Conservation (phyloP, 768 basidiomycete species). For the Pleurotus sapidus region DNA sequence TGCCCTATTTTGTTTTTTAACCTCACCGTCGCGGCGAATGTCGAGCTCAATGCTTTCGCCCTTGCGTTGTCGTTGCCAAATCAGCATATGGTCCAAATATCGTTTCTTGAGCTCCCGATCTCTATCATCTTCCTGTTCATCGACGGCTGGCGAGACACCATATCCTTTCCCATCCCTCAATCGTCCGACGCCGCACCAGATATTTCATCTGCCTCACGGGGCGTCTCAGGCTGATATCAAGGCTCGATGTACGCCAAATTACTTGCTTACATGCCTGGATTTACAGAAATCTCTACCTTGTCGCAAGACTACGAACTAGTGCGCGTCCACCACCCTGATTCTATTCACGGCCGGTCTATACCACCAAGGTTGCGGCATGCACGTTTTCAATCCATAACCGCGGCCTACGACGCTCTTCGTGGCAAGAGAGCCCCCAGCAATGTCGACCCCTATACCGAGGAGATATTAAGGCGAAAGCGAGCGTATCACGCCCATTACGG, state of each 20-base stretch:
- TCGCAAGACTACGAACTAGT: conserved; percentile 74
- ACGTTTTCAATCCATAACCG: conserved; percentile 66
- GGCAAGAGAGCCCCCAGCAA: conserved; percentile 34
- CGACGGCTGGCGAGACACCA: neutral
- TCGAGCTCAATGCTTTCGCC: too few relatives aligned
- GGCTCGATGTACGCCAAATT: conserved; percentile 42
- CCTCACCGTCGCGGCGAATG: too few relatives aligned
- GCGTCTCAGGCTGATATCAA: conserved; percentile 56
- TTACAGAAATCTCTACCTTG: neutral
- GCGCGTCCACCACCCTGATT: conserved; percentile 77
- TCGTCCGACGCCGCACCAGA: conserved; percentile 59
- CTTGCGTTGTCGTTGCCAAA: too few relatives aligned
- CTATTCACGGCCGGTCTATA: conserved; percentile 32
- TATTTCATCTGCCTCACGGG: conserved; percentile 55
- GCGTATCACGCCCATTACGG: conserved; percentile 29
- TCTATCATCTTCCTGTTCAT: too few relatives aligned
- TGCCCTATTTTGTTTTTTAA: too few relatives aligned
- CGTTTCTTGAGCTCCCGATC: too few relatives aligned
- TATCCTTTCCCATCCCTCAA: conserved; percentile 50
- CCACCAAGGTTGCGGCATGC: conserved; percentile 52
- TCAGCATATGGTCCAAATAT: too few relatives aligned
- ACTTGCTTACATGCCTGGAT: neutral
- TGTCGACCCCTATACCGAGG: conserved; percentile 11
- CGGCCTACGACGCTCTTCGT: conserved; percentile 64
- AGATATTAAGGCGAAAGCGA: conserved; percentile 14